phyloP scores from a whole-genome alignment of 2,329 filamentous ascomycete species.

The Penicillium sp. region DNA sequence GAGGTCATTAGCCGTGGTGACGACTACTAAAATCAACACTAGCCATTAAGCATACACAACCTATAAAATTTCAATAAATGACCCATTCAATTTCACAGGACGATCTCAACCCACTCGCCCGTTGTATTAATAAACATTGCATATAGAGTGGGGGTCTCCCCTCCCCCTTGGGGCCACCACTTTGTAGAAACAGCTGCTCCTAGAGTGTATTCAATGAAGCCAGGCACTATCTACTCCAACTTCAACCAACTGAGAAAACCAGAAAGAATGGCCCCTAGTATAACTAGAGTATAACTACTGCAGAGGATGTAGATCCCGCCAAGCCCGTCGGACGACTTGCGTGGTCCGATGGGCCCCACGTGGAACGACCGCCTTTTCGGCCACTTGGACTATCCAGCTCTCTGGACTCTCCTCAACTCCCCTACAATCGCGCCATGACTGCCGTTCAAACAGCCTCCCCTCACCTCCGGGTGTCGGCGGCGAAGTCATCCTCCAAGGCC shows the following conservation, averaged over 20 bases:
- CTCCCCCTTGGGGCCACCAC: no score
- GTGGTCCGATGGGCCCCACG: constrained; percentile 39
- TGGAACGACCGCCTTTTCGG: constrained; percentile 30
- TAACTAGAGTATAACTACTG: neutral
- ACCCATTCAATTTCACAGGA: neutral
- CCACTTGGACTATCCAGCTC: neutral
- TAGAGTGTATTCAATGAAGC: no score
- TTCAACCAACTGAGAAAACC: no score
- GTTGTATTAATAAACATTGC: constrained; percentile 1
- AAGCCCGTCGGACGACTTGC: constrained; percentile 22
- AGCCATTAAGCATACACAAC: neutral
- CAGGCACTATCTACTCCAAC: no score
- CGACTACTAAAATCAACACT: constrained; percentile 66
- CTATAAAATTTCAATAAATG: neutral
- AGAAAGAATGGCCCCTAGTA: no score
- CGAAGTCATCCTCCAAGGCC: constrained; percentile 26
- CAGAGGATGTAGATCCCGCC: constrained; percentile 16
- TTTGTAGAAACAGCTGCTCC: no score
- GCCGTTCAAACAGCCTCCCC: constrained; percentile 35
- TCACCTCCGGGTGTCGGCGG: constrained; percentile 40
- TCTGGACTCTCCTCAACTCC: constrained; percentile 4
- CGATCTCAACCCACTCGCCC: neutral
- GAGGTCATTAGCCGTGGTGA: constrained; percentile 86
- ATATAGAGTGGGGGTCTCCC: no score
- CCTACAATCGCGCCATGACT: constrained; percentile 31